A percentile compares a stretch with the other conserved stretches of the same genome.
phyloP scores from a whole-genome alignment of 148 eudicot genomes.

The Rheum nobile region DNA sequence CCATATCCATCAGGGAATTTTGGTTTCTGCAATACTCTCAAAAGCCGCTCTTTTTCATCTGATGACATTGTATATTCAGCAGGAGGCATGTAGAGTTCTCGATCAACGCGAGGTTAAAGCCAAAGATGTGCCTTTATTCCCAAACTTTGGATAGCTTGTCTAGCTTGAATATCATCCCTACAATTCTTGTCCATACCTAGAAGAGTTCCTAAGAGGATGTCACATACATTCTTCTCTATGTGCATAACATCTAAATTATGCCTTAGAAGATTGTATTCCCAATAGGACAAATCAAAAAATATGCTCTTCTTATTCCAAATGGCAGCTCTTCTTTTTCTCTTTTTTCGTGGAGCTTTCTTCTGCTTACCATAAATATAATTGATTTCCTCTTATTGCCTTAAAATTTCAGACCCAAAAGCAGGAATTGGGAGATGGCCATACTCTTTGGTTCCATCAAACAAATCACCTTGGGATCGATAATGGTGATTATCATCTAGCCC shows the following conservation, averaged over 20 bases:
- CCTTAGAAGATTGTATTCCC: background rate
- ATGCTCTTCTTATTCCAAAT: constrained; percentile 10
- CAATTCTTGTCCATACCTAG: background rate
- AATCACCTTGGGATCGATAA: no score
- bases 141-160: background rate
- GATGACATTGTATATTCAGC: background rate
- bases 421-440: background rate
- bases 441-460: background rate
- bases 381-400: background rate
- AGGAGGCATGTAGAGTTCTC: background rate
- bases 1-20: background rate
- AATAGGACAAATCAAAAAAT: constrained; percentile 10
- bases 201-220: background rate
- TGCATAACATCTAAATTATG: constrained; percentile 15
- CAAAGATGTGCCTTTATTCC: background rate
- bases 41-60: constrained; percentile 8
- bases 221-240: constrained; percentile 10
- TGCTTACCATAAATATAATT: background rate
- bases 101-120: background rate
- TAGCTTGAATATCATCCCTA: background rate
- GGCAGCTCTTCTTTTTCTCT: background rate
- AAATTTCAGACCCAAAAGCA: background rate
- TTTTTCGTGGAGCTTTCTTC: background rate
- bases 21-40: background rate
- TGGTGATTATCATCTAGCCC: no score